These are phyloP conservation scores for Syzygium aromaticum DNA, from an alignment of 345 rosid genomes.

Conservation along the genomic window DNA sequence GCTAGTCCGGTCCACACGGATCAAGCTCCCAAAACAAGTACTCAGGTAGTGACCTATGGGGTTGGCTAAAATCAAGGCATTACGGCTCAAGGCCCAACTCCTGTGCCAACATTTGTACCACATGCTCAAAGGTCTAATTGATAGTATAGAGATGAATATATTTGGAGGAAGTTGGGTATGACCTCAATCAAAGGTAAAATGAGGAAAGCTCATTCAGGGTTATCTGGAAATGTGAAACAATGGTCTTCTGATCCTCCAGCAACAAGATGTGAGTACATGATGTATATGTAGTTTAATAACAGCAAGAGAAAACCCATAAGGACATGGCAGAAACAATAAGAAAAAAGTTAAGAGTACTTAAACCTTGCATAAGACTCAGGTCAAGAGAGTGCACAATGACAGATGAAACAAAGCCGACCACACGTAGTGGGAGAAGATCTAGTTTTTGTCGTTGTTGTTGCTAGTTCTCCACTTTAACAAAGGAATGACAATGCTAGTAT, in stretches of 20 bases:
- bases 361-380: background rate
- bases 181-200: background rate
- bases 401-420: background rate
- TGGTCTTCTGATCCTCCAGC: background rate
- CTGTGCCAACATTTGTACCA: background rate
- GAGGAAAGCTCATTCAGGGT: background rate
- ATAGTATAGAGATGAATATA: background rate
- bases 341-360: background rate
- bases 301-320: background rate
- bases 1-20: background rate
- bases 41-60: background rate
- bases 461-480: background rate
- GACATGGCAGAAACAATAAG: background rate
- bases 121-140: background rate
- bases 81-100: background rate
- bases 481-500: background rate
- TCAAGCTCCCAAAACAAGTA: background rate
- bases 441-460: background rate
- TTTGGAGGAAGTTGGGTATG: background rate
- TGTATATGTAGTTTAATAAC: background rate
- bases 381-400: background rate
- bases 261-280: background rate
- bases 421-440: background rate
- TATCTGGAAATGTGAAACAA: background rate
- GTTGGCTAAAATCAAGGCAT: background rate